Conservation (phyloP, 2,329 filamentous ascomycete genomes). For the Pseudohalonectria lignicola region DNA sequence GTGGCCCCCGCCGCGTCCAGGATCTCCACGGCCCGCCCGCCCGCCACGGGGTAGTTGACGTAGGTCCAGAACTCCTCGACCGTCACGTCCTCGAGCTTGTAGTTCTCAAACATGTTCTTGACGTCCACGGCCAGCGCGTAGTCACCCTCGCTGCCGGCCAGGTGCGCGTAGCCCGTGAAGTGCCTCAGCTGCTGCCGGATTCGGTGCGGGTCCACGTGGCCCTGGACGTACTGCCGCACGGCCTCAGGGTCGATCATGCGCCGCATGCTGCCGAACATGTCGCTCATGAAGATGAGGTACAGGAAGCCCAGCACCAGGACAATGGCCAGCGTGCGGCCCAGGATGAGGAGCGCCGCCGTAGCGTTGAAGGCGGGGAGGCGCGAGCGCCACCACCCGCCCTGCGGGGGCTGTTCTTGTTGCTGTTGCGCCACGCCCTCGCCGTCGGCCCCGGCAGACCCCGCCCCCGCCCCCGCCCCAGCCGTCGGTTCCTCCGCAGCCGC, state of each 20-base stretch:
- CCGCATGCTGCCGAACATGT: conserved; percentile 61
- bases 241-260: conserved; percentile 74
- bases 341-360: conserved; percentile 42
- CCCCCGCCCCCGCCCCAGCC: background rate
- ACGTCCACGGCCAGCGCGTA: conserved; percentile 79
- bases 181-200: conserved; percentile 66
- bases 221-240: conserved; percentile 64
- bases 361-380: conserved; percentile 27
- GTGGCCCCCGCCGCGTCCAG: conserved; percentile 53
- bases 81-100: conserved; percentile 63
- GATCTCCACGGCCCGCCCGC: conserved; percentile 72
- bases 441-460: background rate
- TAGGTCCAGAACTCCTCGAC: conserved; percentile 81
- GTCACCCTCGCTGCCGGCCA: conserved; percentile 91
- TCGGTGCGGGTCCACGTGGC: conserved; percentile 55
- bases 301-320: conserved; percentile 66
- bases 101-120: conserved; percentile 61
- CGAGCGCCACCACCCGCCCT: conserved; percentile 9
- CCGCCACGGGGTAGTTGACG: conserved; percentile 75
- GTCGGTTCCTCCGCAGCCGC: conserved; percentile 12
- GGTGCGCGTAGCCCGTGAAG: conserved; percentile 74
- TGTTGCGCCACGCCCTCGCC: conserved; percentile 9
- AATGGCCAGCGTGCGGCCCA: conserved; percentile 65
- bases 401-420: conserved; percentile 1
- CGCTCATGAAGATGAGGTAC: conserved; percentile 77